These are phyloP conservation scores for Nakazawaea ernobii DNA, from an alignment of 805 yeast species.

Conservation along the genomic window DNA sequence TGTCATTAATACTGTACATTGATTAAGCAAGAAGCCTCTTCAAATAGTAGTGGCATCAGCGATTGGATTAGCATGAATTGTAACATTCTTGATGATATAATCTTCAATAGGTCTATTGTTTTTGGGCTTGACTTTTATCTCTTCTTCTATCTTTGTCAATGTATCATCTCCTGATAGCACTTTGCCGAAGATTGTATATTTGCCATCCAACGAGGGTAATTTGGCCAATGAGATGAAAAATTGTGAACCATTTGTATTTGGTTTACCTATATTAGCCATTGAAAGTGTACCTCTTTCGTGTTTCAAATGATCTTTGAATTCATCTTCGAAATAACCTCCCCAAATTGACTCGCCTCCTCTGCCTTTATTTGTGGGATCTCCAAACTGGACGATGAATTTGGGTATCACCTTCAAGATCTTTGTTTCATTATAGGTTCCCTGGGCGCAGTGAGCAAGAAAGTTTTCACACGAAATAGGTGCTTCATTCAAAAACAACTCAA, in stretches of 20 bases:
- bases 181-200: conserved; percentile 20
- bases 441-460: conserved; percentile 40
- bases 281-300: conserved; percentile 28
- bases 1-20: too few relatives aligned
- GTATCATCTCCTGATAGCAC: conserved; percentile 17
- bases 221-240: conserved; percentile 37
- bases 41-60: conserved; percentile 19
- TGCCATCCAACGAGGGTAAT: conserved; percentile 19
- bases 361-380: conserved; percentile 24
- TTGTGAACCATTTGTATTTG: conserved; percentile 57
- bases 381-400: conserved; percentile 48
- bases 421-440: conserved; percentile 30
- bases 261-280: conserved; percentile 54
- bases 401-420: conserved; percentile 39
- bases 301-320: conserved; percentile 16
- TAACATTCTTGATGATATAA: conserved; percentile 22
- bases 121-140: conserved; percentile 22
- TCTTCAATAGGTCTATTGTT: conserved; percentile 30
- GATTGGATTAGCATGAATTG: conserved; percentile 39
- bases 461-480: conserved; percentile 32
- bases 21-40: neutral
- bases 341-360: conserved; percentile 23
- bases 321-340: conserved; percentile 23
- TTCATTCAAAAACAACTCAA: conserved; percentile 32
- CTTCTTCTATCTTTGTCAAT: conserved; percentile 22